Evolutionary conservation across 768 basidiomycete species (phyloP).

Genomic region (Pleurotus citrinopileatus): DNA sequence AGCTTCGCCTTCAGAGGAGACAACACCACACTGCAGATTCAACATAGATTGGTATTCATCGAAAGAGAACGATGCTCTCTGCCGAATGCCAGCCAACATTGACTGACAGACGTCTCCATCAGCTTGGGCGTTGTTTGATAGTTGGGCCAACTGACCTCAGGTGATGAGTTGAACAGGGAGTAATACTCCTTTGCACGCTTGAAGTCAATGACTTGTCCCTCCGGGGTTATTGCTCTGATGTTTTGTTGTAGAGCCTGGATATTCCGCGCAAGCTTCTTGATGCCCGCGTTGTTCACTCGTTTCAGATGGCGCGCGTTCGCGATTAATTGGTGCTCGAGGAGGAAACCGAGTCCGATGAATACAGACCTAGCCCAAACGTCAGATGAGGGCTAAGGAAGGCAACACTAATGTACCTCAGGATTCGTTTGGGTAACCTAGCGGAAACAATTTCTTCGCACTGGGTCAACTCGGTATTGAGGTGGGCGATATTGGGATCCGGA

Average conservation of each 20-base stretch:
- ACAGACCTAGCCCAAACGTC: too few relatives aligned
- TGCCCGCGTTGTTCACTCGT: conserved; percentile 67
- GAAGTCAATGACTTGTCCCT: conserved; percentile 63
- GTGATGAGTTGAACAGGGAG: conserved; percentile 68
- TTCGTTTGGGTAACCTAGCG: conserved; percentile 49
- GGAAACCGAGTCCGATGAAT: conserved; percentile 79
- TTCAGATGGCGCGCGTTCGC: conserved; percentile 69
- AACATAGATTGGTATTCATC: conserved; percentile 94
- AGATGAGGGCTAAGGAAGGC: too few relatives aligned
- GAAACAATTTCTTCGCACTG: conserved; percentile 71
- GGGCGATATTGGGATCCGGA: conserved; percentile 85
- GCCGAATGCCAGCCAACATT: conserved; percentile 71
- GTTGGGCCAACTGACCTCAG: conserved; percentile 52
- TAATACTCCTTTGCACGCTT: conserved; percentile 80
- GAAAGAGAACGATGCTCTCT: conserved; percentile 68
- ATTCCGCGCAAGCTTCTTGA: conserved; percentile 85
- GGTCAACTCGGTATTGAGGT: conserved; percentile 79
- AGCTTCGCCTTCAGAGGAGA: conserved; percentile 52
- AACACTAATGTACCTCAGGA: too few relatives aligned
- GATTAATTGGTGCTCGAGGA: conserved; percentile 85
- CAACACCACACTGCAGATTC: conserved; percentile 83
- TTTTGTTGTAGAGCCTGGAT: conserved; percentile 91
- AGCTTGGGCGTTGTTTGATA: conserved; percentile 2
- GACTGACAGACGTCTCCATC: conserved; percentile 39
- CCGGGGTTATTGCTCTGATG: conserved; percentile 71